Evolutionary conservation across 1,284 basidiomycete genomes (phyloP).

Genomic region (Pyrrhoderma noxium): DNA sequence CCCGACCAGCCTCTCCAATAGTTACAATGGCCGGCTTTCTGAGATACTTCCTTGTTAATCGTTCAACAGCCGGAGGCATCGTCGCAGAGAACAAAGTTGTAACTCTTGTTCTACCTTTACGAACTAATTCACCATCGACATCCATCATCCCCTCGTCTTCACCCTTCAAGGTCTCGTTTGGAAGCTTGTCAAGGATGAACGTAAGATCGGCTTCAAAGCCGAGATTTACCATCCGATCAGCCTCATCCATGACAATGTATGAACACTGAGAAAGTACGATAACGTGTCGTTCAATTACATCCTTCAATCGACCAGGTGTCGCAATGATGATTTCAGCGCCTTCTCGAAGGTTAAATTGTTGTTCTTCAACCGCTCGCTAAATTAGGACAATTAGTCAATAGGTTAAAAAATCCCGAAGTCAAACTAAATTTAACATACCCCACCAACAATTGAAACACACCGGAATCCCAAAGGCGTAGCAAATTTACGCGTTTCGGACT

Average conservation of each 20-base stretch:
- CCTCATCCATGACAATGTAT: conserved; percentile 99
- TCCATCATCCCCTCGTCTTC: conserved; percentile 70
- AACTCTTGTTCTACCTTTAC: conserved; percentile 75
- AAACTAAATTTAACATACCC: conserved; percentile 45
- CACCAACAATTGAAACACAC: conserved; percentile 97
- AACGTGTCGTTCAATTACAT: conserved; percentile 93
- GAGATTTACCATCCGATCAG: conserved; percentile 96
- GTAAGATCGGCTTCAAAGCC: conserved; percentile 94
- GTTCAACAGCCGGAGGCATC: conserved; percentile 95
- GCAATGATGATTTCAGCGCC: conserved; percentile 98
- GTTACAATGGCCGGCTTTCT: conserved; percentile 91
- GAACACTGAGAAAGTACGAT: conserved; percentile 94
- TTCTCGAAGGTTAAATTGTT: conserved; percentile 91
- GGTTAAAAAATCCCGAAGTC: not conserved
- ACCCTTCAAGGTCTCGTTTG: conserved; percentile 78
- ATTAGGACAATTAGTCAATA: conserved; percentile 14
- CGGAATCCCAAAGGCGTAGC: conserved; percentile 80
- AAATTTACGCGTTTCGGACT: conserved; percentile 88
- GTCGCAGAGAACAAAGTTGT: conserved; percentile 96
- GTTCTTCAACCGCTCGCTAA: conserved; percentile 87
- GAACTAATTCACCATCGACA: conserved; percentile 55
- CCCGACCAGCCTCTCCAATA: conserved; percentile 95
- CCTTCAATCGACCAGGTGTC: conserved; percentile 95
- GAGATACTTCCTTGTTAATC: conserved; percentile 90
- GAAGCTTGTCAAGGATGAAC: conserved; percentile 92